Conservation (phyloP, 179 eudicot genomes). For the Gypsophila paniculata region DNA sequence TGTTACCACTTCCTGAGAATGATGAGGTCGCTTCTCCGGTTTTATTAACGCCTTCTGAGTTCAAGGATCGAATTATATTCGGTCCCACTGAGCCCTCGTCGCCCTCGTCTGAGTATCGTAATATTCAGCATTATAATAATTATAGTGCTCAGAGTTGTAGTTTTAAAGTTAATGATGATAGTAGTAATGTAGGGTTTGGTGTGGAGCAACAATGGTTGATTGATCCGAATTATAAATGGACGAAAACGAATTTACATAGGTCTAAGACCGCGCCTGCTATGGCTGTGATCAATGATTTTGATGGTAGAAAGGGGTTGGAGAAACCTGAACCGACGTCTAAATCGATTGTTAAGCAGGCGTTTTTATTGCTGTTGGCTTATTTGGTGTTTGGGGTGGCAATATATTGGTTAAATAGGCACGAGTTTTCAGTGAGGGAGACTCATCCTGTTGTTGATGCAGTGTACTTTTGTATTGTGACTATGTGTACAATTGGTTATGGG, state of each 20-base stretch:
- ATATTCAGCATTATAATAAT: not conserved
- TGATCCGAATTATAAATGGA: slow-evolving; percentile 43
- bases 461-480: slow-evolving; percentile 93
- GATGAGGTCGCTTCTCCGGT: slow-evolving; percentile 39
- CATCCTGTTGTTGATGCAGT: slow-evolving; percentile 91
- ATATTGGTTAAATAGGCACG: slow-evolving; percentile 44
- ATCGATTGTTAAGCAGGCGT: slow-evolving; percentile 63
- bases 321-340: slow-evolving; percentile 41
- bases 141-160: not conserved
- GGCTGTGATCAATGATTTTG: slow-evolving; percentile 60
- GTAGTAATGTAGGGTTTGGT: not conserved
- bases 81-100: slow-evolving; percentile 37
- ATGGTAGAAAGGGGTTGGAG: slow-evolving; percentile 19
- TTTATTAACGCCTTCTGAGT: slow-evolving; percentile 58
- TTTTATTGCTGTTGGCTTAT: slow-evolving; percentile 58
- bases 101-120: slow-evolving; percentile 26
- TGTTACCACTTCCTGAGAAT: slow-evolving; percentile 62
- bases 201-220: slow-evolving; percentile 42
- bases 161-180: not conserved
- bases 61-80: slow-evolving; percentile 74
- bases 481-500: slow-evolving; percentile 98
- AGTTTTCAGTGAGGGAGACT: slow-evolving; percentile 59
- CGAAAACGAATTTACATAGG: slow-evolving; percentile 57
- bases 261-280: slow-evolving; percentile 94
- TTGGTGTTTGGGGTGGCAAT: slow-evolving; percentile 65